These are phyloP conservation scores for Xylaria cubensis DNA, from an alignment of 495 filamentous ascomycete species.

Conservation along the genomic window DNA sequence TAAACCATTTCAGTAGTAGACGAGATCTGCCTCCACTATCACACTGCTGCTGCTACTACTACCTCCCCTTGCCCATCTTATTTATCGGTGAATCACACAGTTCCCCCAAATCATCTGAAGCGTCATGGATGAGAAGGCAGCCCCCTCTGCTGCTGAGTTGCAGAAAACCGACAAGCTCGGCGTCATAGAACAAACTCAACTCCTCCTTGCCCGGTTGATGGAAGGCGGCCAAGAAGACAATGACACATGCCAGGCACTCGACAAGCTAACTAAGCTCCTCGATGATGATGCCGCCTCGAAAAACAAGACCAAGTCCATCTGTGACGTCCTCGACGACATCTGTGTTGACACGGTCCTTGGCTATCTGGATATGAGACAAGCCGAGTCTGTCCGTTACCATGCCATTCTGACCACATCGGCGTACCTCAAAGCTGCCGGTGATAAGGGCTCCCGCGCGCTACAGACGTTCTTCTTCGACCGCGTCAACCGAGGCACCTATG, in stretches of 20 bases:
- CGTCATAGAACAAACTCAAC: conserved; percentile 54
- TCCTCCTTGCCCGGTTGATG: conserved; percentile 61
- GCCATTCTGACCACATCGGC: conserved; percentile 78
- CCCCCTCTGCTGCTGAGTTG: conserved; percentile 31
- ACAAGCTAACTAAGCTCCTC: conserved; percentile 57
- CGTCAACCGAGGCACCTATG: conserved; percentile 57
- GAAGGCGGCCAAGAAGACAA: conserved; percentile 63
- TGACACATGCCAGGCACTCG: conserved; percentile 56
- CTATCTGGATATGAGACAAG: conserved; percentile 77
- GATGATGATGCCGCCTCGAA: conserved; percentile 46
- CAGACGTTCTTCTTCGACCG: conserved; percentile 67
- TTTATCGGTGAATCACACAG: neutral
- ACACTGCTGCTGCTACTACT: neutral
- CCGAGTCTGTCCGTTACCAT: conserved; percentile 70
- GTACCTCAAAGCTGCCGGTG: conserved; percentile 76
- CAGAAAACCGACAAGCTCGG: conserved; percentile 33
- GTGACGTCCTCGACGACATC: conserved; percentile 74
- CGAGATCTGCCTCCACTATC: neutral
- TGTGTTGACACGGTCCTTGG: conserved; percentile 79
- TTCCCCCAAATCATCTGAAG: neutral
- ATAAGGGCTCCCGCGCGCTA: conserved; percentile 69
- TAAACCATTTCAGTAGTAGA: neutral
- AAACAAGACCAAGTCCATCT: conserved; percentile 55
- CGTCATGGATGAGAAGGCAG: conserved; percentile 35
- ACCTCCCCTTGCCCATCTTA: neutral